phyloP scores from a whole-genome alignment of 2,329 filamentous ascomycete genomes.

The Bipolaris gigantea region DNA sequence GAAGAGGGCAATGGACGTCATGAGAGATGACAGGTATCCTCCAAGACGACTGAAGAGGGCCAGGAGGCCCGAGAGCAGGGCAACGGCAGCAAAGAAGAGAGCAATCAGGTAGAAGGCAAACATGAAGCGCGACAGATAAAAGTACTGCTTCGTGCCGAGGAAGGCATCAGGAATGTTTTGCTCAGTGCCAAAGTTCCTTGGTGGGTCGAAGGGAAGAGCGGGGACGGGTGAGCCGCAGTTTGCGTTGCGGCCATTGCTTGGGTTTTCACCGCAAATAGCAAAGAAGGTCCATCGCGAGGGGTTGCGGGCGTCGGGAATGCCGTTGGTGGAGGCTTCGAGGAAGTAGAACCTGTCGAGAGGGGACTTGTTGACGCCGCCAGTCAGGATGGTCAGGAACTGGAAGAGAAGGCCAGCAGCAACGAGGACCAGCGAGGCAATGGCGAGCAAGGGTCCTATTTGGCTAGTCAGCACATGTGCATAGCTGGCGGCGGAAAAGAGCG shows the following conservation, averaged over 20 bases:
- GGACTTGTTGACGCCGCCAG: conserved; percentile 56
- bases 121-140: conserved; percentile 85
- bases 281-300: conserved; percentile 89
- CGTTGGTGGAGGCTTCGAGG: conserved; percentile 74
- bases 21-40: conserved; percentile 65
- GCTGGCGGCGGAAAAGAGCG: conserved; percentile 2
- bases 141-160: conserved; percentile 66
- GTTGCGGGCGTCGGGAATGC: conserved; percentile 59
- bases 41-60: conserved; percentile 73
- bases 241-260: conserved; percentile 54
- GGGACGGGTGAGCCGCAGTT: conserved; percentile 67
- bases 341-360: conserved; percentile 81
- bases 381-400: conserved; percentile 67
- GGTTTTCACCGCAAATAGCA: conserved; percentile 69
- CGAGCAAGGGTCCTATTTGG: conserved; percentile 57
- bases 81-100: conserved; percentile 72
- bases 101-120: conserved; percentile 89
- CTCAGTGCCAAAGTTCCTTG: conserved; percentile 62
- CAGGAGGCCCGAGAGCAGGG: conserved; percentile 69
- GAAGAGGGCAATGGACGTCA: conserved; percentile 64
- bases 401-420: conserved; percentile 64
- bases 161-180: conserved; percentile 58
- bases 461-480: conserved; percentile 3
- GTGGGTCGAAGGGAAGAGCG: conserved; percentile 66
- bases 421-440: conserved; percentile 61